Percentiles rank a stretch among this genome's conserved stretches.
These are phyloP conservation scores for Trifolium pratense DNA, from an alignment of 306 rosid species.

Conservation along the genomic window DNA sequence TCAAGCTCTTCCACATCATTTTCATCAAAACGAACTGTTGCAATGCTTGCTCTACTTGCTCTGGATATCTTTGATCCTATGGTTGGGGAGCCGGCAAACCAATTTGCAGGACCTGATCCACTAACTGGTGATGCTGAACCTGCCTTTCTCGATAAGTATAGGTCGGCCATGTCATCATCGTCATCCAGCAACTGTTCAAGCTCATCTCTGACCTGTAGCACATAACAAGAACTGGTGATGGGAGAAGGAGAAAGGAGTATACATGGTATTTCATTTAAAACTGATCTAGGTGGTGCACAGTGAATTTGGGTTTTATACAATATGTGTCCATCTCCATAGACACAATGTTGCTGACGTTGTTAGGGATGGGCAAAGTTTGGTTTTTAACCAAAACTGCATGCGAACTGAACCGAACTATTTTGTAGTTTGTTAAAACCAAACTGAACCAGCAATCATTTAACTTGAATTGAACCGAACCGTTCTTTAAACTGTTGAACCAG, in stretches of 20 bases:
- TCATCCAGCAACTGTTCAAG: constrained; percentile 95
- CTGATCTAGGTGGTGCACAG: neutral
- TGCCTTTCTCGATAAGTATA: constrained; percentile 86
- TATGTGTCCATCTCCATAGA: too few relatives aligned
- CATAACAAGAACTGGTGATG: constrained; percentile 48
- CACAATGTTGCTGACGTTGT: neutral
- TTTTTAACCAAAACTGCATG: too few relatives aligned
- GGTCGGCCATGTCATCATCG: constrained; percentile 97
- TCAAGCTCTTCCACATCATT: constrained; percentile 94
- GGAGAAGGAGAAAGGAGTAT: constrained; percentile 38
- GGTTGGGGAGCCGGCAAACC: constrained; percentile 80
- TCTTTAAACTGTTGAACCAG: too few relatives aligned
- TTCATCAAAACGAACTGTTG: constrained; percentile 76
- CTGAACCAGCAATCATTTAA: too few relatives aligned
- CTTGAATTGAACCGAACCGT: too few relatives aligned
- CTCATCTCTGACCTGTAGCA: constrained; percentile 73
- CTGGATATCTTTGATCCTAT: constrained; percentile 77
- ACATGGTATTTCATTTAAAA: neutral
- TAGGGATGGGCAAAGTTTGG: too few relatives aligned
- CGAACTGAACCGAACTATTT: too few relatives aligned
- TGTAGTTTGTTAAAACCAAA: too few relatives aligned
- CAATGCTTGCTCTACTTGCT: constrained; percentile 82
- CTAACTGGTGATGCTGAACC: constrained; percentile 74
- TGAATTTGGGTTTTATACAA: too few relatives aligned
- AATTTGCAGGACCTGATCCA: constrained; percentile 65